These are phyloP conservation scores for Carex myosuroides DNA, from an alignment of 176 grass and related monocot species.

Conservation along the genomic window DNA sequence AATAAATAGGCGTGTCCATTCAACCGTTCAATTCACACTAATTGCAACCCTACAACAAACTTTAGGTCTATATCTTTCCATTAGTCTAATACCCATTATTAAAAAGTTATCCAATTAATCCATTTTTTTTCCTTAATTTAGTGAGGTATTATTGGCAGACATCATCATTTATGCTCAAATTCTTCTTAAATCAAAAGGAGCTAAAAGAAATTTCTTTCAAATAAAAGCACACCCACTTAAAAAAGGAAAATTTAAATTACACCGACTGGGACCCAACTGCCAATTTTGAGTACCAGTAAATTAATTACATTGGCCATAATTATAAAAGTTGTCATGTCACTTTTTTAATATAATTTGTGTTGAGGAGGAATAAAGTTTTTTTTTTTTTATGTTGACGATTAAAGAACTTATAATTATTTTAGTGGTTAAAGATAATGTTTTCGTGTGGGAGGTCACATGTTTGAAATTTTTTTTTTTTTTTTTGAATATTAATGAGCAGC, in stretches of 20 bases:
- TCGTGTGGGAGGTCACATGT: too few relatives aligned
- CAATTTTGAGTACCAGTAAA: background rate
- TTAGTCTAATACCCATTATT: background rate
- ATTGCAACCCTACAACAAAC: too few relatives aligned
- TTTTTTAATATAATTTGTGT: background rate
- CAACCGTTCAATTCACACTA: too few relatives aligned
- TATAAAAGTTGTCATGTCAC: background rate
- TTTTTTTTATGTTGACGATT: background rate
- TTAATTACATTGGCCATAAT: too few relatives aligned
- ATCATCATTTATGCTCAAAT: slow-evolving; percentile 13
- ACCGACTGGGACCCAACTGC: background rate
- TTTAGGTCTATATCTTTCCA: too few relatives aligned
- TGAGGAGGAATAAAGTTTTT: background rate
- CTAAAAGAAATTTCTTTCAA: background rate
- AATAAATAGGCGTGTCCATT: background rate
- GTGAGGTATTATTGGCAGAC: background rate
- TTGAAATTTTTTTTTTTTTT: too few relatives aligned
- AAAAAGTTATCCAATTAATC: background rate
- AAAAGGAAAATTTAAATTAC: background rate
- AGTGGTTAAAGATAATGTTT: too few relatives aligned
- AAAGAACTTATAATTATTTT: too few relatives aligned
- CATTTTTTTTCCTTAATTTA: background rate
- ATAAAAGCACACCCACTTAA: background rate
- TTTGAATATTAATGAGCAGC: too few relatives aligned
- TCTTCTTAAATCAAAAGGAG: background rate